phyloP scores from a whole-genome alignment of 2,329 filamentous ascomycete genomes.

The Aureobasidium sp. region DNA sequence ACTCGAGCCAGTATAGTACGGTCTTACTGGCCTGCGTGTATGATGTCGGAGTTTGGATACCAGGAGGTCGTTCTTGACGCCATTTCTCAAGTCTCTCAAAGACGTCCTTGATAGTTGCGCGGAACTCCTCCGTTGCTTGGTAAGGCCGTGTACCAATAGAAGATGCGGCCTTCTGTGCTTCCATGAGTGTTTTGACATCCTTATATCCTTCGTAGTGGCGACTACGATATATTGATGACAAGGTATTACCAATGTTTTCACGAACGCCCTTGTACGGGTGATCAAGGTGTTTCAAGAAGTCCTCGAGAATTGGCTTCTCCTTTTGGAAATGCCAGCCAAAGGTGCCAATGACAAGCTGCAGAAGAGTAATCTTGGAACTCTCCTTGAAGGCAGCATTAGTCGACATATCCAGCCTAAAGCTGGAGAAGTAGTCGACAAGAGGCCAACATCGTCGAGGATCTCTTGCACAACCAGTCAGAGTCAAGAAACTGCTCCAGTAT shows the following conservation, averaged over 20 bases:
- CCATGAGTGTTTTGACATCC: constrained; percentile 66
- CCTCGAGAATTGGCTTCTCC: constrained; percentile 76
- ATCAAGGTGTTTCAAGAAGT: constrained; percentile 87
- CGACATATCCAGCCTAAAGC: constrained; percentile 85
- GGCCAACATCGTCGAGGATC: constrained; percentile 85
- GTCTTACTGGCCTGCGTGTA: constrained; percentile 98
- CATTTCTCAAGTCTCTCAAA: constrained; percentile 78
- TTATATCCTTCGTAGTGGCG: constrained; percentile 91
- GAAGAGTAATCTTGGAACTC: constrained; percentile 85
- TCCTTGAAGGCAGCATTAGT: constrained; percentile 99
- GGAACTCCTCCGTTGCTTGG: constrained; percentile 66
- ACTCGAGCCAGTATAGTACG: constrained; percentile 89
- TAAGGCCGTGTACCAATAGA: constrained; percentile 83
- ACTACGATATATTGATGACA: constrained; percentile 82
- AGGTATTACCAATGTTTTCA: constrained; percentile 84
- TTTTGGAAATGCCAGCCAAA: constrained; percentile 94
- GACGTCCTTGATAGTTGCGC: constrained; percentile 62
- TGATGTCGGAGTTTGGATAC: constrained; percentile 85
- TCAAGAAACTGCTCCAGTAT: constrained; percentile 93
- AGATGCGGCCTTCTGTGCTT: constrained; percentile 69
- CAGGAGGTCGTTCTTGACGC: constrained; percentile 75
- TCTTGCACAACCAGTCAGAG: constrained; percentile 78
- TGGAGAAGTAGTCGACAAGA: constrained; percentile 71
- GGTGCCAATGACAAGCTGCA: constrained; percentile 82
- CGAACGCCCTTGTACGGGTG: constrained; percentile 97